A percentile compares a stretch with the other conserved stretches of the same genome.
phyloP scores from a whole-genome alignment of 2,329 filamentous ascomycete species.

The Pseudophaeomoniella oleicola region DNA sequence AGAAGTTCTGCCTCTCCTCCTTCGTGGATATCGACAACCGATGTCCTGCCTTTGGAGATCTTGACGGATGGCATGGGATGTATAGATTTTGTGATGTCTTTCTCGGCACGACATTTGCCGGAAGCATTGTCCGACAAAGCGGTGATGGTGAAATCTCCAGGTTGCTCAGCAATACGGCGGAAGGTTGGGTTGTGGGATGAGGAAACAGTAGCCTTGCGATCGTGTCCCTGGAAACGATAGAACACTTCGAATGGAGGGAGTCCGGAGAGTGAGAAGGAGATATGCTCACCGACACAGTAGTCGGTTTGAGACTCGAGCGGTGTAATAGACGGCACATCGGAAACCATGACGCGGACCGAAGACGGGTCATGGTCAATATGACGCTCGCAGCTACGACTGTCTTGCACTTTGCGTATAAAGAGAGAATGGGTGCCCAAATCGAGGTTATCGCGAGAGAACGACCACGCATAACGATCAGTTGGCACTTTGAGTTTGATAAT shows the following conservation, averaged over 20 bases:
- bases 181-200: slow-evolving; percentile 55
- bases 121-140: slow-evolving; percentile 76
- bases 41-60: slow-evolving; percentile 69
- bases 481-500: slow-evolving; percentile 72
- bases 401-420: slow-evolving; percentile 77
- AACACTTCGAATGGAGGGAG: slow-evolving; percentile 84
- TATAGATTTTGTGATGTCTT: slow-evolving; percentile 67
- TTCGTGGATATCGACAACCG: slow-evolving; percentile 87
- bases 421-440: slow-evolving; percentile 82
- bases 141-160: slow-evolving; percentile 78
- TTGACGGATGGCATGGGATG: slow-evolving; percentile 85
- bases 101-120: slow-evolving; percentile 63
- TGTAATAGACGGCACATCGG: slow-evolving; percentile 82
- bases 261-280: slow-evolving; percentile 82
- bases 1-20: slow-evolving; percentile 84
- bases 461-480: slow-evolving; percentile 55
- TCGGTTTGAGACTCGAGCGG: slow-evolving; percentile 71
- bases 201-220: slow-evolving; percentile 63
- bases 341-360: slow-evolving; percentile 79
- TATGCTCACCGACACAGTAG: slow-evolving; percentile 90
- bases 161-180: slow-evolving; percentile 80
- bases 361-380: slow-evolving; percentile 57
- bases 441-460: slow-evolving; percentile 70
- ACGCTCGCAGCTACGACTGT: slow-evolving; percentile 72
- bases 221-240: slow-evolving; percentile 71